phyloP scores from a whole-genome alignment of 1,284 basidiomycete genomes.

The Malassezia equina region DNA sequence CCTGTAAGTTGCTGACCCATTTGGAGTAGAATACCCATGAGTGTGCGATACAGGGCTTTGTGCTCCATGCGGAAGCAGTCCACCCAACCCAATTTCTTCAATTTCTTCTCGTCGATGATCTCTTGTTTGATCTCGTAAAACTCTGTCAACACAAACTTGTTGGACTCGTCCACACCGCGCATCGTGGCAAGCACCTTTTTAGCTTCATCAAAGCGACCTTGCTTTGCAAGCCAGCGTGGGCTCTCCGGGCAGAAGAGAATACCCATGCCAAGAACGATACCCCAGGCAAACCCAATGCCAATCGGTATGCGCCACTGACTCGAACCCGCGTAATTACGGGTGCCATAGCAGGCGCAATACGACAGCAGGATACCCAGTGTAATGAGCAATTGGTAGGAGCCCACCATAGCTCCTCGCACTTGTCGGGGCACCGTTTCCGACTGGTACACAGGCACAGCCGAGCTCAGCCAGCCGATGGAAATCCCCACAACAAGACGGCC shows the following conservation, averaged over 20 bases:
- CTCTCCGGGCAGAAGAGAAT: slow-evolving; percentile 68
- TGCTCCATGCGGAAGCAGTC: slow-evolving; percentile 38
- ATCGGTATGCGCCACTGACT: slow-evolving; percentile 61
- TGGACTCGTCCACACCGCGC: slow-evolving; percentile 52
- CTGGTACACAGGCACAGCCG: slow-evolving; percentile 66
- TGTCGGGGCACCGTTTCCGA: slow-evolving; percentile 66
- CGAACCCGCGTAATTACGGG: slow-evolving; percentile 22
- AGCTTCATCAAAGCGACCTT: slow-evolving; percentile 54
- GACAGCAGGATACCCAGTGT: slow-evolving; percentile 61
- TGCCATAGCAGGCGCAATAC: slow-evolving; percentile 51
- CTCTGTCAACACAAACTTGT: slow-evolving; percentile 39
- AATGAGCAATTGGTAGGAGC: slow-evolving; percentile 55
- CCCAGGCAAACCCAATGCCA: slow-evolving; percentile 63
- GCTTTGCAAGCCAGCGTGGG: slow-evolving; percentile 58
- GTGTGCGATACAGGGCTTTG: slow-evolving; percentile 43
- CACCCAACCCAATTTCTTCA: slow-evolving; percentile 25
- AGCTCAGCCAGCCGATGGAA: slow-evolving; percentile 51
- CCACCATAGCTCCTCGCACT: slow-evolving; percentile 64
- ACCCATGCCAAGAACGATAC: slow-evolving; percentile 58
- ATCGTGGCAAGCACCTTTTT: slow-evolving; percentile 55
- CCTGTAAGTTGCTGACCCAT: slow-evolving; percentile 67
- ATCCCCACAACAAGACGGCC: slow-evolving; percentile 59
- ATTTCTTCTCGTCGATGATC: slow-evolving; percentile 23
- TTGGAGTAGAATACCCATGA: slow-evolving; percentile 58
- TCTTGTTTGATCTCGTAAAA: slow-evolving; percentile 38